Percentiles rank a stretch among this genome's conserved stretches.
Conservation (phyloP, 768 basidiomycete genomes). For the Psilocybe azurescens region DNA sequence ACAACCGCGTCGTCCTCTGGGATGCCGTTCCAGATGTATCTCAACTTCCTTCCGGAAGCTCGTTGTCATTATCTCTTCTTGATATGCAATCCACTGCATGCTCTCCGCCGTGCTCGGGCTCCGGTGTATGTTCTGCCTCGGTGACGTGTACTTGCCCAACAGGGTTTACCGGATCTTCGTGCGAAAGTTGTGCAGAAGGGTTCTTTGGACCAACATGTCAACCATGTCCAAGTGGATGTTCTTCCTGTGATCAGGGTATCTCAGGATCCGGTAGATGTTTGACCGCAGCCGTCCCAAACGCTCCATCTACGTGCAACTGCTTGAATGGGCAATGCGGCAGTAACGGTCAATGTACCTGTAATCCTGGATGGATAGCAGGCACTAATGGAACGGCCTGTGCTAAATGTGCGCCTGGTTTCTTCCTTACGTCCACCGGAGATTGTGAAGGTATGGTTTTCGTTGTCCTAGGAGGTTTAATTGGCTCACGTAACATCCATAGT, state of each 20-base stretch:
- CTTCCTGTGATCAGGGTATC: conserved; percentile 79
- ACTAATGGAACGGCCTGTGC: conserved; percentile 80
- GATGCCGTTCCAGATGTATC: conserved; percentile 77
- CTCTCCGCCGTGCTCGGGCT: conserved; percentile 74
- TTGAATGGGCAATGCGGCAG: conserved; percentile 77
- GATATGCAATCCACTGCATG: conserved; percentile 78
- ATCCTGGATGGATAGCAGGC: conserved; percentile 74
- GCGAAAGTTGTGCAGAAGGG: conserved; percentile 76
- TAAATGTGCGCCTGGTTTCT: conserved; percentile 78
- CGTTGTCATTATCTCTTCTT: conserved; percentile 61
- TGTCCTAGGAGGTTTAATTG: not conserved
- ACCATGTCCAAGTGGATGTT: conserved; percentile 72
- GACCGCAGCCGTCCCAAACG: conserved; percentile 48
- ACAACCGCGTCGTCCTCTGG: conserved; percentile 74
- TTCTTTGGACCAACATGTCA: conserved; percentile 80
- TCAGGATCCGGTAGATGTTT: conserved; percentile 80
- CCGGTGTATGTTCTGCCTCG: conserved; percentile 71
- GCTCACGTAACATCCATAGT: conserved; percentile 41
- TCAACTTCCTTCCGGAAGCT: conserved; percentile 61
- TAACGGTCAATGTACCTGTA: conserved; percentile 76
- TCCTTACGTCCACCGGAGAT: conserved; percentile 68
- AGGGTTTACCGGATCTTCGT: conserved; percentile 80
- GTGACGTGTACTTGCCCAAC: conserved; percentile 75
- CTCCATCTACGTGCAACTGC: conserved; percentile 78
- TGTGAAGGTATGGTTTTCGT: conserved; percentile 61